These are phyloP conservation scores for Dactylis glomerata DNA, from an alignment of 176 grass and related monocot genomes.

Conservation along the genomic window DNA sequence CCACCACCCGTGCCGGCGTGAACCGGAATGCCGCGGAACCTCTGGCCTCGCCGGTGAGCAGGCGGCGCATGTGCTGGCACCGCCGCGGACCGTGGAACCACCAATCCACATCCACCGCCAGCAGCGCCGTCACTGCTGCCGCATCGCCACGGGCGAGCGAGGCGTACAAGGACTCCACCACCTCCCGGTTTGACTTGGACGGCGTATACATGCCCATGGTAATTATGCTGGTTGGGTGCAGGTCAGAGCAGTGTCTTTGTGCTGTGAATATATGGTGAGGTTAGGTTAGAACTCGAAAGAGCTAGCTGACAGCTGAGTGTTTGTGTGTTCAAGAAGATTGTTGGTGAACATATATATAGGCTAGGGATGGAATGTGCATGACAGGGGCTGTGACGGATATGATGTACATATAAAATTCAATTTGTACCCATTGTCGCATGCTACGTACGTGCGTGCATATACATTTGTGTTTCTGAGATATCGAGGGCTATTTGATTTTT, in stretches of 20 bases:
- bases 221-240: too few relatives aligned
- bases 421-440: too few relatives aligned
- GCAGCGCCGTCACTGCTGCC: background rate
- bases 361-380: too few relatives aligned
- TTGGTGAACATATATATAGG: too few relatives aligned
- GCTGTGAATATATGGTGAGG: too few relatives aligned
- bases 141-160: constrained; percentile 17
- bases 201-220: background rate
- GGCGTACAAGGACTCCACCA: constrained; percentile 45
- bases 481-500: background rate
- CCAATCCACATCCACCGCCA: constrained; percentile 41
- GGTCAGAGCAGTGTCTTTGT: too few relatives aligned
- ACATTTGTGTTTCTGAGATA: background rate
- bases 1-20: background rate
- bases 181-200: background rate
- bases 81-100: constrained; percentile 48
- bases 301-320: too few relatives aligned
- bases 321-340: too few relatives aligned
- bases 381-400: background rate
- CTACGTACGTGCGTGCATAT: background rate
- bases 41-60: constrained; percentile 25
- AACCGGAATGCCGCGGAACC: background rate
- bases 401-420: too few relatives aligned
- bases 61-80: constrained; percentile 42
- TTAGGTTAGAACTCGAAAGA: too few relatives aligned